Base-by-base conservation (phyloP, 129 eudicot genomes). In the Helichrysum umbraculigerum region DNA sequence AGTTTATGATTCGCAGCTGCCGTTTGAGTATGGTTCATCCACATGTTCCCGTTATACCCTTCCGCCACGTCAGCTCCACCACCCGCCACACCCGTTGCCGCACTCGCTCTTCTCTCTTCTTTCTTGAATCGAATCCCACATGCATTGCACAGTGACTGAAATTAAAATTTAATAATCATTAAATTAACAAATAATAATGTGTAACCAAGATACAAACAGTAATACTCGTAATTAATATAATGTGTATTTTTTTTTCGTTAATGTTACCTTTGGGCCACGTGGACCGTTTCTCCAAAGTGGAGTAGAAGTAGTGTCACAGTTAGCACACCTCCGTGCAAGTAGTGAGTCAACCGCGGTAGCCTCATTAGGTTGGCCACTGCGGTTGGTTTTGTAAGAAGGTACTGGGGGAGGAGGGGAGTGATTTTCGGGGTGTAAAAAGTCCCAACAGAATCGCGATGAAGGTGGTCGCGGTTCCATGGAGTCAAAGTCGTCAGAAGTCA, bases 241-340 rank as follows among this genome's bases (percentile, higher is more conserved):
- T 4, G 39, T 35, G 32, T 30, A 7, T 50, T 15, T 19, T 50
- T 14, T 57, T 37, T 59, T 20, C 3, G 14, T 2, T 42, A n/a
- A n/a, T n/a, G 41, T 63, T 72, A 92, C 99, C 99, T 95, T 95
- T 0, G 99, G 99, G 50, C 99, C 99, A 8, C 97, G 81, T 6
- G 99, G 99, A 34, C 99, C 99, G 41, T 95, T 95, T 20, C 99
- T 82, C 99, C 99, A 95, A 14, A 95, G 97, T 3, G 99, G 99
- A 63, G 99, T 95, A 50, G 99, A 91, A 64, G 99, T 95, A 79
- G 99, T 95, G 85, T 95, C 96, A 73, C 99, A 95, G 70, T 91
- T 95, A 70, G 99, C 96, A 73, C 99, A 95, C 10, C 99, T 92
- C 69, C 99, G 92, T 0, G 93, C 79, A 33, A 87, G 66, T 5